These are phyloP conservation scores for Aegilops sharonensis DNA, from an alignment of 176 grass and related monocot genomes.

Conservation along the genomic window DNA sequence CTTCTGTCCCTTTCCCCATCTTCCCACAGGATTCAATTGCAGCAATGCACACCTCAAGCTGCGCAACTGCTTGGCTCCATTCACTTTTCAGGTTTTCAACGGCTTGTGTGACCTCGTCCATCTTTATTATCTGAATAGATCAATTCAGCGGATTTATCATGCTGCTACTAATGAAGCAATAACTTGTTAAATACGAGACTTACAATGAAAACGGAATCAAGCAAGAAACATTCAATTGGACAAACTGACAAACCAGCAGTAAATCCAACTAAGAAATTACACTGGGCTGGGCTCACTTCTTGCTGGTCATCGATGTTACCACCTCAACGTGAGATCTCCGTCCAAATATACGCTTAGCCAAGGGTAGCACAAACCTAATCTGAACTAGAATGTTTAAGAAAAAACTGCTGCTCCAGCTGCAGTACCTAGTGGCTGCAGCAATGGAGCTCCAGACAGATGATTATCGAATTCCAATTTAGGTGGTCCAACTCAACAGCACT, in stretches of 20 bases:
- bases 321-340: not conserved
- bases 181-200: not conserved
- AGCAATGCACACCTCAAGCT: conserved; percentile 50
- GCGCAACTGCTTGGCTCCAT: conserved; percentile 52
- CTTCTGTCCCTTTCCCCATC: conserved; percentile 65
- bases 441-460: not conserved
- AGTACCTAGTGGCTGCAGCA: not conserved
- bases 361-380: not conserved
- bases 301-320: not conserved
- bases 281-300: not conserved
- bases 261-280: not conserved
- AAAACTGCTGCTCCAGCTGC: not conserved
- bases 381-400: not conserved
- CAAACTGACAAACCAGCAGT: not conserved
- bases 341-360: not conserved
- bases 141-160: not conserved
- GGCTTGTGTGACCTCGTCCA: conserved; percentile 77
- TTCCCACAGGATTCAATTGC: conserved; percentile 58
- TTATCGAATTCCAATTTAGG: not conserved
- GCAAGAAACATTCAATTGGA: not conserved
- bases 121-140: conserved; percentile 18
- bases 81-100: conserved; percentile 72
- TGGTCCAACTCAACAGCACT: not conserved
- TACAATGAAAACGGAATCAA: not conserved
- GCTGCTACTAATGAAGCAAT: not conserved